Conservation (phyloP, 2,329 filamentous ascomycete genomes). For the Lachnellula hyalina region DNA sequence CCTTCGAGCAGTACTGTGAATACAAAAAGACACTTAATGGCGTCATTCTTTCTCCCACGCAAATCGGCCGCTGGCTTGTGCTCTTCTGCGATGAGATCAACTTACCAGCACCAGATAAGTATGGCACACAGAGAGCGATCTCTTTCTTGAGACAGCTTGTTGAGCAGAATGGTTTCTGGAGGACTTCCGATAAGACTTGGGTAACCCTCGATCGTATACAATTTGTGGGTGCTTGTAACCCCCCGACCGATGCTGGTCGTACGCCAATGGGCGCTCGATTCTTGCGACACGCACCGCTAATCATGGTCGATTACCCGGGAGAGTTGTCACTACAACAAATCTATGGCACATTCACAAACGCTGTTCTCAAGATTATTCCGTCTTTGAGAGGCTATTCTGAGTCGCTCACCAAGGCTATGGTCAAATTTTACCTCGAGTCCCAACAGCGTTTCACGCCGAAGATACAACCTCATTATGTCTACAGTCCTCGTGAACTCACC, state of each 20-base stretch:
- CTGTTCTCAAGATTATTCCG: slow-evolving; percentile 93
- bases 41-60: slow-evolving; percentile 89
- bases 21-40: slow-evolving; percentile 98
- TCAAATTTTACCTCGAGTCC: slow-evolving; percentile 90
- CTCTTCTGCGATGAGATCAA: slow-evolving; percentile 99
- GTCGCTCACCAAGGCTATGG: slow-evolving; percentile 93
- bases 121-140: slow-evolving; percentile 94
- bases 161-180: slow-evolving; percentile 99
- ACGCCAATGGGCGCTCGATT: slow-evolving; percentile 91
- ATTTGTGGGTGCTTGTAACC: slow-evolving; percentile 98
- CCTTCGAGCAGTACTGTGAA: slow-evolving; percentile 98
- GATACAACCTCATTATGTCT: slow-evolving; percentile 98
- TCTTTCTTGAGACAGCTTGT: slow-evolving; percentile 96
- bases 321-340: slow-evolving; percentile 93
- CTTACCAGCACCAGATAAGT: slow-evolving; percentile 92
- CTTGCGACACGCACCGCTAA: slow-evolving; percentile 91
- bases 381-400: slow-evolving; percentile 93
- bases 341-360: slow-evolving; percentile 96
- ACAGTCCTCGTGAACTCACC: slow-evolving; percentile 96
- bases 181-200: slow-evolving; percentile 95
- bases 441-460: slow-evolving; percentile 92
- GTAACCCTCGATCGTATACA: slow-evolving; percentile 96
- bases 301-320: slow-evolving; percentile 99
- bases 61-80: slow-evolving; percentile 96
- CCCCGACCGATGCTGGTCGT: slow-evolving; percentile 93